phyloP scores from a whole-genome alignment of 257 asterid species.

The Coffea eugenioides region DNA sequence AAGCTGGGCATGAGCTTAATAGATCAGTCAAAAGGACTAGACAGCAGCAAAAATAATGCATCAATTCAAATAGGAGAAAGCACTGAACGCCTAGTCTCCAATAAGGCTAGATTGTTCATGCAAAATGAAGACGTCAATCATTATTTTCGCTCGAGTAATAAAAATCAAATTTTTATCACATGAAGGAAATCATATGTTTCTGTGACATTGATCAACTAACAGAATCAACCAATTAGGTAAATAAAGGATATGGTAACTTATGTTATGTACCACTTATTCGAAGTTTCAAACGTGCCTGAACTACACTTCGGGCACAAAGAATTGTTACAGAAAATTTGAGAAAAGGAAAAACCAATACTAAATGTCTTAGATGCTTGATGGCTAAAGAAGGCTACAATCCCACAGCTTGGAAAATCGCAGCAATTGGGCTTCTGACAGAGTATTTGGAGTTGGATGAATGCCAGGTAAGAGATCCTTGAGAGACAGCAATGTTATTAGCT shows the following conservation, averaged over 20 bases:
- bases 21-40: background rate
- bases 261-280: background rate
- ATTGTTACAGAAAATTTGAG: background rate
- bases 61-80: too few species aligned
- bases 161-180: background rate
- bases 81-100: too few species aligned
- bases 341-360: background rate
- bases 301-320: background rate
- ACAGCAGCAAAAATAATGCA: background rate
- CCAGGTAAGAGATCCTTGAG: conserved; percentile 18
- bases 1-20: background rate
- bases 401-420: background rate
- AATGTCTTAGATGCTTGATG: background rate
- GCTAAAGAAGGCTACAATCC: background rate
- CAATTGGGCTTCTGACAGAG: conserved; percentile 15
- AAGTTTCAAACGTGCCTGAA: background rate
- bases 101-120: too few species aligned
- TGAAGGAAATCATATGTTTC: background rate
- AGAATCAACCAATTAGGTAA: background rate
- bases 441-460: background rate
- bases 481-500: background rate
- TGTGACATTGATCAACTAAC: background rate
- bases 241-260: background rate
- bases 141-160: too few species aligned
- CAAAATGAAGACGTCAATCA: too few species aligned